Conservation (phyloP, 2,329 filamentous ascomycete genomes). For the Epichloe festucae region DNA sequence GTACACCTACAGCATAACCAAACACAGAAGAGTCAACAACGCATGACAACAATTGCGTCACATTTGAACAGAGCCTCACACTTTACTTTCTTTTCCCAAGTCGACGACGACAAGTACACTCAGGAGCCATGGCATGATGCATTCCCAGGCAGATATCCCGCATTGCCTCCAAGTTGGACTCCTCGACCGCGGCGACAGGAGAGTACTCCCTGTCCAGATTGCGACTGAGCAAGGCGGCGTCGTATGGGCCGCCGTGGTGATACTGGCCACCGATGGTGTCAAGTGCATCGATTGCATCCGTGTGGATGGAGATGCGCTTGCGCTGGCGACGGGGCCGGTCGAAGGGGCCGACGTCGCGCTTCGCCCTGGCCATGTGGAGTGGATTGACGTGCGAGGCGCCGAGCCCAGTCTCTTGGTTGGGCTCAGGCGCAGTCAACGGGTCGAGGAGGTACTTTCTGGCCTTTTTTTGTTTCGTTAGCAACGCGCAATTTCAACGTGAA, state of each 20-base stretch:
- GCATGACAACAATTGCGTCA: too few relatives aligned
- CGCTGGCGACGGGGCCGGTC: slow-evolving; percentile 55
- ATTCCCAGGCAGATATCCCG: slow-evolving; percentile 67
- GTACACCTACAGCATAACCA: too few relatives aligned
- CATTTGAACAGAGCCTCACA: too few relatives aligned
- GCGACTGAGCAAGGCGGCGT: slow-evolving; percentile 63
- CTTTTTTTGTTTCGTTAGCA: slow-evolving; percentile 24
- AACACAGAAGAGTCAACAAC: too few relatives aligned
- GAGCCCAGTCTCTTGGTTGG: slow-evolving; percentile 53
- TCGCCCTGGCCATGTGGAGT: slow-evolving; percentile 52
- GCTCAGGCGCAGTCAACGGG: slow-evolving; percentile 54
- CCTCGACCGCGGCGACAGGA: slow-evolving; percentile 63
- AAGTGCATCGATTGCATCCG: slow-evolving; percentile 71
- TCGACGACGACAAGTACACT: too few relatives aligned
- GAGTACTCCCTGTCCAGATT: slow-evolving; percentile 52
- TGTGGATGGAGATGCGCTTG: slow-evolving; percentile 41
- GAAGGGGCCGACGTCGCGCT: slow-evolving; percentile 49
- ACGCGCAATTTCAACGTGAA: background rate
- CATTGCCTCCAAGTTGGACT: slow-evolving; percentile 63
- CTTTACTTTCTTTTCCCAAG: too few relatives aligned
- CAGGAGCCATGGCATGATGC: slow-evolving; percentile 33
- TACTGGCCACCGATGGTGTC: slow-evolving; percentile 58
- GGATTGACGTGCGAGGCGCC: slow-evolving; percentile 46
- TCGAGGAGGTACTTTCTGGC: slow-evolving; percentile 55
- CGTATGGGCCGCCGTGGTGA: slow-evolving; percentile 85